Evolutionary conservation across 2,329 filamentous ascomycete genomes (phyloP).

Genomic region (Fusarium sp.): DNA sequence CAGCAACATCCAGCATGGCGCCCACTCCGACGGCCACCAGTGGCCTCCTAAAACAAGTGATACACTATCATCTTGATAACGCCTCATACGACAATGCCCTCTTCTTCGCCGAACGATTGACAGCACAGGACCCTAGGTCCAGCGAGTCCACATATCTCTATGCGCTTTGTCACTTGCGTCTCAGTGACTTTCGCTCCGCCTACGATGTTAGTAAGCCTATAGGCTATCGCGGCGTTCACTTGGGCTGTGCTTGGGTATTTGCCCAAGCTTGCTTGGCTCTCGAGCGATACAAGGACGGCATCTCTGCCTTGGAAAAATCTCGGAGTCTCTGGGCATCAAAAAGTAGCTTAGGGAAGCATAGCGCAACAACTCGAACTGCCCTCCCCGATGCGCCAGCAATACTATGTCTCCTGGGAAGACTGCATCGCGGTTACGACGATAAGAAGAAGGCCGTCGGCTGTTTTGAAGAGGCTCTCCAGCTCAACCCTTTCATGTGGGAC

Average conservation of each 20-base stretch:
- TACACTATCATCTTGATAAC: constrained; percentile 87
- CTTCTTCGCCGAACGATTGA: constrained; percentile 90
- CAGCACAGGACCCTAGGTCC: constrained; percentile 85
- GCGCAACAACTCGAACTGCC: constrained; percentile 79
- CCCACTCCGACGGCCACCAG: constrained; percentile 66
- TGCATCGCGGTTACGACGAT: constrained; percentile 86
- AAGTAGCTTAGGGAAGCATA: constrained; percentile 87
- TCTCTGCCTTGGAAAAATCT: constrained; percentile 86
- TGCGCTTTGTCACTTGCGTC: constrained; percentile 85
- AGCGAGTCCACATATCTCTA: constrained; percentile 87
- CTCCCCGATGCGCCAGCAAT: constrained; percentile 87
- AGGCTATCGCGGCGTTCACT: constrained; percentile 79
- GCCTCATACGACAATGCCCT: constrained; percentile 90
- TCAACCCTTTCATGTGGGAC: constrained; percentile 98
- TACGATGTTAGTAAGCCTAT: constrained; percentile 84
- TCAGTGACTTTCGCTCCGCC: constrained; percentile 87
- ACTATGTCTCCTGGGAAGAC: constrained; percentile 87
- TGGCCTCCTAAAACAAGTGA: constrained; percentile 70
- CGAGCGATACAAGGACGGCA: constrained; percentile 85
- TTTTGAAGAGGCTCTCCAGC: constrained; percentile 89
- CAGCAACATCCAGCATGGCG: constrained; percentile 62
- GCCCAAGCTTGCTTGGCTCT: constrained; percentile 89
- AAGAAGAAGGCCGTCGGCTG: constrained; percentile 87
- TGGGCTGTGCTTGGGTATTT: constrained; percentile 93
- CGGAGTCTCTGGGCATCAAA: constrained; percentile 81